Evolutionary conservation across 2,329 filamentous ascomycete genomes (phyloP), one percentile per base, ranked within the genome.

Genomic region (Fusarium musae): DNA sequence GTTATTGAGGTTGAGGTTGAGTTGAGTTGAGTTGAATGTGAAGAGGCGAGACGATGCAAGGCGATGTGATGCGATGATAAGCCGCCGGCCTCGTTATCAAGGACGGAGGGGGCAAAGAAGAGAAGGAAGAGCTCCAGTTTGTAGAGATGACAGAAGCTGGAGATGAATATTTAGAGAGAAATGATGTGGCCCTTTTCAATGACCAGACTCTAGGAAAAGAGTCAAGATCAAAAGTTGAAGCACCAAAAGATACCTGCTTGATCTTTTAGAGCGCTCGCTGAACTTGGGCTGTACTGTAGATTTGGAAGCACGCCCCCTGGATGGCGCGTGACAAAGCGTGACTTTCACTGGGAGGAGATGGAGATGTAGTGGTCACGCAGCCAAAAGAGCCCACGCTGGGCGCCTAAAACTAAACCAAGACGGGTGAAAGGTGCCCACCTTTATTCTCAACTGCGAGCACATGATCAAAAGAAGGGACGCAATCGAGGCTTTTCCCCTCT

Each of bases 1-100:
- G 57, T 47, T 54, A 32, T 63, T 66, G 63, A 70, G 44, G 66
- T 67, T 62, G 47, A 49, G 63, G 66, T 49, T 6, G 46, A 30
- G 44, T 49, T 6, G 46, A 30, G 44, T 49, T n/a, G 46, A 50
- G 49, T 52, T 52, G 60, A 65, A 70, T 66, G 60, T 70, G 66
- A 63, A 70, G 71, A 69, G 47, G 66, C 66, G 60, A 68, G 23
- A 61, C 49, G 63, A 65, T 49, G 62, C 40, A 52, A 64, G 32
- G 63, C 58, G 58, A 60, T 54, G 58, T 34, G 59, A 67, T 67
- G 65, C 63, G 75, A 70, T 75, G 77, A 78, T 78, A 78, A 78
- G 77, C 74, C 66, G 52, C 52, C 42, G 65, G 32, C 39, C 62
- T 76, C 64, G 74, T 72, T 78, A 78, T 78, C 76, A 66, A 67